Conservation (phyloP, 1,284 basidiomycete species). For the Cryptococcus amylolentus region DNA sequence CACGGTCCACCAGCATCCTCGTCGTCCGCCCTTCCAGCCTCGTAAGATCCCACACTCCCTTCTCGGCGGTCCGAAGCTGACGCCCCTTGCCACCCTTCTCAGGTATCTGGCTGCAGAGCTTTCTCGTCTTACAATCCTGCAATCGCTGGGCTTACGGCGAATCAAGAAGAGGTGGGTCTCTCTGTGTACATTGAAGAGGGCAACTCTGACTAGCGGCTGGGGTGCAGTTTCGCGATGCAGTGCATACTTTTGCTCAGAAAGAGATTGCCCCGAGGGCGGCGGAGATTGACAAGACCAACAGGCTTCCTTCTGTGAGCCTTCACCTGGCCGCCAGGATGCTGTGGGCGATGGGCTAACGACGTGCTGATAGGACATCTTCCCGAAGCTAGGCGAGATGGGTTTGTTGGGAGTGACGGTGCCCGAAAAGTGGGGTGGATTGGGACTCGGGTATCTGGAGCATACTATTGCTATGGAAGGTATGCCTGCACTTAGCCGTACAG, state of each 20-base stretch:
- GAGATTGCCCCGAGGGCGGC: slow-evolving; percentile 77
- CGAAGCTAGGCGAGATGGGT: slow-evolving; percentile 79
- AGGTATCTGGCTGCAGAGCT: neutral
- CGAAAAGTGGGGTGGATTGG: slow-evolving; percentile 72
- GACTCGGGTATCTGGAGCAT: slow-evolving; percentile 80
- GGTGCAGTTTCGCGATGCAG: slow-evolving; percentile 70
- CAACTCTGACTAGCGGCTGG: neutral
- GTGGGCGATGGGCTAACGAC: neutral
- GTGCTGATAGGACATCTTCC: slow-evolving; percentile 69
- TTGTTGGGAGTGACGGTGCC: slow-evolving; percentile 72
- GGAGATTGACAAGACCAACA: slow-evolving; percentile 77
- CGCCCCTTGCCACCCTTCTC: too few relatives aligned
- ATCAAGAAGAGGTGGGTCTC: slow-evolving; percentile 69
- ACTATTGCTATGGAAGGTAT: slow-evolving; percentile 79
- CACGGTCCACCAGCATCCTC: too few relatives aligned
- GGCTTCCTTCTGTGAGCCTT: slow-evolving; percentile 63
- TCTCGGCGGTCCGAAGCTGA: too few relatives aligned
- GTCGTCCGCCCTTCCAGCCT: too few relatives aligned
- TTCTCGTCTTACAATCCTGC: slow-evolving; percentile 63
- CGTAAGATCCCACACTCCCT: too few relatives aligned
- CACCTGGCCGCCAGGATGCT: neutral
- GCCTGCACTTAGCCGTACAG: slow-evolving; percentile 2
- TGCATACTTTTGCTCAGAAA: slow-evolving; percentile 70
- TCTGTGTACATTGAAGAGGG: neutral
- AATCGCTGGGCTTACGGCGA: slow-evolving; percentile 75